A percentile compares a stretch with the other conserved stretches of the same genome.
phyloP scores from a whole-genome alignment of 257 asterid species.

The Asclepias syriaca region DNA sequence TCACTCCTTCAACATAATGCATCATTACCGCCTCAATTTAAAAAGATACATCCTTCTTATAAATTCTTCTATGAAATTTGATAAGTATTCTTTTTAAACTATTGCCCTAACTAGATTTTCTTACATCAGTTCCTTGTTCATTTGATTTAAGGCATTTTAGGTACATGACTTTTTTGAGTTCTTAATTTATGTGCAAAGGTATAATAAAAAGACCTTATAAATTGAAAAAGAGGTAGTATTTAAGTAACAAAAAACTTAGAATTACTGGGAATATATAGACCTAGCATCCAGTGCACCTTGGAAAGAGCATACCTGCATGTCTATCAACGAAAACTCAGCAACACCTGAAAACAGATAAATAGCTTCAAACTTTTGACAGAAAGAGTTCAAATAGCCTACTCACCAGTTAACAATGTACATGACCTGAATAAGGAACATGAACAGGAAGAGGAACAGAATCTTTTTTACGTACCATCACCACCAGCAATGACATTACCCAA shows the following conservation, averaged over 20 bases:
- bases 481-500: constrained; percentile 80
- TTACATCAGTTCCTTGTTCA: no score
- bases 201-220: no score
- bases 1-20: not conserved
- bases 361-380: constrained; percentile 5
- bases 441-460: not conserved
- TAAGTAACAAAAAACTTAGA: not conserved
- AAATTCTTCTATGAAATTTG: no score
- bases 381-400: not conserved
- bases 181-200: no score
- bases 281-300: not conserved
- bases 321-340: constrained; percentile 59
- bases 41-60: no score
- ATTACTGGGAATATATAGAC: not conserved
- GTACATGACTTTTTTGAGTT: no score
- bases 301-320: constrained; percentile 45
- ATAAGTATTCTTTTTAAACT: no score
- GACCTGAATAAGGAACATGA: not conserved
- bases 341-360: constrained; percentile 46
- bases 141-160: no score
- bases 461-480: constrained; percentile 49
- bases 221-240: no score
- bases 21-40: not conserved
- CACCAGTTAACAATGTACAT: not conserved
- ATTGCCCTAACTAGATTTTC: no score